These are phyloP conservation scores for Candida caryicola DNA, from an alignment of 805 yeast genomes.

Conservation along the genomic window DNA sequence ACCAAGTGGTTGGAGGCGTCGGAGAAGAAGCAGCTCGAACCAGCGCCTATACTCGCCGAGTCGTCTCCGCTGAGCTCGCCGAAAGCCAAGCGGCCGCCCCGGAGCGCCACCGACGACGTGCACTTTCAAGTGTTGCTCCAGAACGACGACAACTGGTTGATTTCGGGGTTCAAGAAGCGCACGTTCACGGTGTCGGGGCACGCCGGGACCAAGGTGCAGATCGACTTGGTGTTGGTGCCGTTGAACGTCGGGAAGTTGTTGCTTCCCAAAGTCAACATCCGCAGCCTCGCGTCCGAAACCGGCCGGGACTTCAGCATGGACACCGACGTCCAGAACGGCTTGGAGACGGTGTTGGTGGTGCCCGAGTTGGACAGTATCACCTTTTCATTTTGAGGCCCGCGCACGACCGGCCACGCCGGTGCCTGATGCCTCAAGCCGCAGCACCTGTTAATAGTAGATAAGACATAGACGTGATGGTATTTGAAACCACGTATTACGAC, in stretches of 20 bases:
- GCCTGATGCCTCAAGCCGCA: too few relatives aligned
- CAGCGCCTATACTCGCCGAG: conserved; percentile 19
- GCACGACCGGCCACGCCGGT: too few relatives aligned
- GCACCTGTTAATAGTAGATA: too few relatives aligned
- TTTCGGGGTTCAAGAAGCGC: conserved; percentile 67
- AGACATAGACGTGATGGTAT: too few relatives aligned
- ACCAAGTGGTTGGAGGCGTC: conserved; percentile 41
- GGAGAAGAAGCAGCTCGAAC: conserved; percentile 1
- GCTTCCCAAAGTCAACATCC: conserved; percentile 58
- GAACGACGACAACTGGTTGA: conserved; percentile 71
- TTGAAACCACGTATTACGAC: conserved; percentile 86
- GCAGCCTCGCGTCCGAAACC: conserved; percentile 17
- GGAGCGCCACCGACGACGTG: not conserved
- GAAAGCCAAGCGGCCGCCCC: not conserved
- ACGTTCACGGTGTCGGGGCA: conserved; percentile 37
- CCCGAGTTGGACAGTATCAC: conserved; percentile 65
- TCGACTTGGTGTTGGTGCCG: conserved; percentile 58
- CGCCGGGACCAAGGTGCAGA: conserved; percentile 20
- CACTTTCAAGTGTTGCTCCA: conserved; percentile 46
- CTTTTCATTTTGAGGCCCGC: conserved; percentile 43
- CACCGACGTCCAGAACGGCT: conserved; percentile 62
- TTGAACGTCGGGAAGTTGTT: conserved; percentile 68
- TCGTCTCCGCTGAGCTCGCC: conserved; percentile 18
- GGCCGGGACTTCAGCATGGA: conserved; percentile 47
- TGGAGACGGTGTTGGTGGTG: conserved; percentile 66